Base-by-base conservation (phyloP, 1,284 basidiomycete species). In the Exobasidium rhododendri region DNA sequence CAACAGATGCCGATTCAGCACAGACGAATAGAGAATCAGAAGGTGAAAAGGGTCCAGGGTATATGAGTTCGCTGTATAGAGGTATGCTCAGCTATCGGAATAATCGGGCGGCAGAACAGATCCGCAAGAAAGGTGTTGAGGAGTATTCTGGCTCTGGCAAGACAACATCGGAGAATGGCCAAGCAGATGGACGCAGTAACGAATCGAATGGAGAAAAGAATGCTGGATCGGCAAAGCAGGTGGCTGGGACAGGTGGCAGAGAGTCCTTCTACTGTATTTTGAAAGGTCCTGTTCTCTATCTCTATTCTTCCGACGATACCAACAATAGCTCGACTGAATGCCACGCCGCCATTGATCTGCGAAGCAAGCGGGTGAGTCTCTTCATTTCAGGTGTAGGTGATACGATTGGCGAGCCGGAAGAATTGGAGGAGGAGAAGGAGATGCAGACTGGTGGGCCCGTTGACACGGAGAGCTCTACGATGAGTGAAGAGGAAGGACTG, bases 221-320 rank as follows among this genome's bases (percentile, higher is more conserved):
- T 50, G 66, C 63, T 32, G 49, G 17, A 3, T 3, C 50, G 17
- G 11, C 55, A 14, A 29, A 45, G 24, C 51, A 26, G 17, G 55
- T 14, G 1, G 32, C 55, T 2, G 40, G n/a, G 7, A 13, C 60
- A 58, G 56, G 14, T 40, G 50, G 7, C 10, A 40, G 29, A 4
- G 74, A 74, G 26, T 58, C 45, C 56, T 76, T 73, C 61, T 69
- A 69, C 56, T 73, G 71, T 51, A 75, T 78, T 29, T 69, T 78
- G 62, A 76, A 74, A 29, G 65, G 67, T 2, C 73, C 76, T 43
- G 70, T 78, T 40, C 73, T 78, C 35, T 78, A 76, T 58, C 69
- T 78, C 51, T 78, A 78, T 62, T 74, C 74, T 10, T 71, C 71
- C 20, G 70, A 70, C 51, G 71, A 76, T 22, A 50, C 66, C 24